Conservation (phyloP, 2,329 filamentous ascomycete species). For the Pyrenophora seminiperda region DNA sequence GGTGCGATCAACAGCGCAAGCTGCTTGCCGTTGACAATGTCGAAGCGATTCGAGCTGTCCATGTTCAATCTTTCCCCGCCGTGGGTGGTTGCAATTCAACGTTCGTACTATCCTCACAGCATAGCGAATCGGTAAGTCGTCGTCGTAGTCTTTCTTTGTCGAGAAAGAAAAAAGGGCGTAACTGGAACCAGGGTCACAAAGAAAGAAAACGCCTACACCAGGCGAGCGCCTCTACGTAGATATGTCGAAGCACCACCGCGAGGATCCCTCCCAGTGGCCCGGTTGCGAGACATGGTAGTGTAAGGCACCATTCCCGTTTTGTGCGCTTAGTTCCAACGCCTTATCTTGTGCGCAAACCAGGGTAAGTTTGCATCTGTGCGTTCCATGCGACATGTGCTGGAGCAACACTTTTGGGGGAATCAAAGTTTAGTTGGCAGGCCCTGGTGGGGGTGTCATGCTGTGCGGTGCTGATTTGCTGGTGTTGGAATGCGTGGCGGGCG, state of each 20-base stretch:
- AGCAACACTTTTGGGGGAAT: constrained; percentile 7
- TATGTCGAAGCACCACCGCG: constrained; percentile 7
- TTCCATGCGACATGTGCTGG: constrained; percentile 13
- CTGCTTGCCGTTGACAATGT: constrained; percentile 26
- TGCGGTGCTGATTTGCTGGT: constrained; percentile 8
- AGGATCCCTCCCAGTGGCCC: constrained; percentile 8
- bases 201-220: constrained; percentile 2
- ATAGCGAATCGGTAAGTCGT: constrained; percentile 10
- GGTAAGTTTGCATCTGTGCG: constrained; percentile 8
- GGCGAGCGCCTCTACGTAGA: constrained; percentile 10
- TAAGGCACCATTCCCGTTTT: constrained; percentile 15
- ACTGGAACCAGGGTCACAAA: constrained; percentile 12
- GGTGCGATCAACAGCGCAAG: constrained; percentile 24
- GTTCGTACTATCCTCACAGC: constrained; percentile 8
- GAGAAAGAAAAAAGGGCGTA: constrained; percentile 6
- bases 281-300: constrained; percentile 12
- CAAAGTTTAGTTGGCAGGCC: background rate
- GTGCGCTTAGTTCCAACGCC: constrained; percentile 8
- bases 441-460: background rate
- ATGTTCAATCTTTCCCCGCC: constrained; percentile 13
- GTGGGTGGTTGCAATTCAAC: constrained; percentile 11
- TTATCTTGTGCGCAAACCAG: constrained; percentile 7
- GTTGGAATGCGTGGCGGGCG: constrained; percentile 6
- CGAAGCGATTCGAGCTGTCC: constrained; percentile 12
- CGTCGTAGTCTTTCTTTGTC: constrained; percentile 1